phyloP scores from a whole-genome alignment of 2,329 filamentous ascomycete genomes.

The Exophiala phaeomuriformis region DNA sequence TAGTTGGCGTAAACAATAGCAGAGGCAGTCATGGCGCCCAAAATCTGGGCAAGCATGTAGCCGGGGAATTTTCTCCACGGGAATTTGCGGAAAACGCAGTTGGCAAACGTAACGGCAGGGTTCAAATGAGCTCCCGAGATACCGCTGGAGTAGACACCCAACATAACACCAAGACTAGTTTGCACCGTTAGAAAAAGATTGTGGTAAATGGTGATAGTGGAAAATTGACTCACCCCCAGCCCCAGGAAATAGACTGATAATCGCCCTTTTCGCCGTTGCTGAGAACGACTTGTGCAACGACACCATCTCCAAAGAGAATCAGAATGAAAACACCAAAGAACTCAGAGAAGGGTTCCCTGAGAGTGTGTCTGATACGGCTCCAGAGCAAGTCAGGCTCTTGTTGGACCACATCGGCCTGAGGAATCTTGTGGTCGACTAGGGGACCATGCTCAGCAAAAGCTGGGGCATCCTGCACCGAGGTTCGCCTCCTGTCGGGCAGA shows the following conservation, averaged over 20 bases:
- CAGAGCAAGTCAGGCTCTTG: conserved; percentile 38
- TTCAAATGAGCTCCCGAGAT: conserved; percentile 55
- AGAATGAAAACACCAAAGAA: conserved; percentile 63
- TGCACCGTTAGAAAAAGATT: conserved; percentile 5
- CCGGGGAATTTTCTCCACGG: conserved; percentile 63
- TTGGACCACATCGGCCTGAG: conserved; percentile 28
- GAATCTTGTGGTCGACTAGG: conserved; percentile 31
- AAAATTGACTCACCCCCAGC: conserved; percentile 38
- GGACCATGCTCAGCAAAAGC: conserved; percentile 30
- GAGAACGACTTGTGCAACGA: conserved; percentile 56
- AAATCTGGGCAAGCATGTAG: conserved; percentile 58
- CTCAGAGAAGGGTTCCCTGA: conserved; percentile 57
- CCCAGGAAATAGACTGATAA: conserved; percentile 49
- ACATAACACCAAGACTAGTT: conserved; percentile 57
- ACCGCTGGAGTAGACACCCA: conserved; percentile 58
- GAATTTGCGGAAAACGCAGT: conserved; percentile 52
- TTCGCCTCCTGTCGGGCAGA: conserved; percentile 12
- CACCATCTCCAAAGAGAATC: conserved; percentile 62
- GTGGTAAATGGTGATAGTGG: too few species aligned
- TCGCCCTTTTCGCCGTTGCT: conserved; percentile 40
- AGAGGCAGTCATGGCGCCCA: conserved; percentile 59
- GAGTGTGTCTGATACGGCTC: conserved; percentile 45
- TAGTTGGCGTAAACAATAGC: conserved; percentile 59
- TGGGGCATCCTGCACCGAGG: conserved; percentile 17
- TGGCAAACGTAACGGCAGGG: conserved; percentile 62